Evolutionary conservation across 2,329 filamentous ascomycete species (phyloP), one percentile per base, ranked within the genome.

Genomic region (Claviceps sp.): DNA sequence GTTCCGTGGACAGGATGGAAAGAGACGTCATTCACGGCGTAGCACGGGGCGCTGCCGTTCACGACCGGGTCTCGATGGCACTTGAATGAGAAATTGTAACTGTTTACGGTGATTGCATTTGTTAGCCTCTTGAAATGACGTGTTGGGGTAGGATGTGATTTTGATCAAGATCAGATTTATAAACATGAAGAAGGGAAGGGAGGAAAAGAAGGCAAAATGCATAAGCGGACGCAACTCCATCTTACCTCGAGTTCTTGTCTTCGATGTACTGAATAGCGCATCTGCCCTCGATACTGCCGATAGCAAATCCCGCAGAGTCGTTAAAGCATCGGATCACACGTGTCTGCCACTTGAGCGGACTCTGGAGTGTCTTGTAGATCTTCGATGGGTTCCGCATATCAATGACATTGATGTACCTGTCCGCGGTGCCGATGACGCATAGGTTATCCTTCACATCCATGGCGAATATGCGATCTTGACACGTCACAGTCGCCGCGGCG

Each of bases 231-330:
- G n/a, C 16, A 4, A 40, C 16, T 16, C 14, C 14, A 26, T 62
- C 74, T 63, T 72, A 84, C 84, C 70, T 79, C 3, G 85, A 73
- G 65, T 98, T 89, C 70, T 96, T 96, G 44, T 98, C 93, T 62
- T 98, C 91, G 38, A 96, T 88, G 62, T 98, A 97, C 66, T 98
- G 93, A 57, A 98, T 98, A 1, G 93, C 93, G 67, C 93, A 98
- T 52, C 93, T 85, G 34, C 93, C 93, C 67, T 98, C 93, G 61
- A 98, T 95, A 65, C 88, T 95, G 51, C 93, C 93, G 49, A 98
- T 87, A 1, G 93, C 93, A 63, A 95, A 98, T 5, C 93, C 93
- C 0, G 82, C 83, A 6, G 88, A 86, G 65, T 98, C 91, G 14
- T 84, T 82, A 67, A 98, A 98, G 73, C 91, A 97, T 72, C 86